A percentile compares a stretch with the other conserved stretches of the same genome.
Conservation (phyloP, 371 early-diverging fungal genomes). For the Mucor irregularis region DNA sequence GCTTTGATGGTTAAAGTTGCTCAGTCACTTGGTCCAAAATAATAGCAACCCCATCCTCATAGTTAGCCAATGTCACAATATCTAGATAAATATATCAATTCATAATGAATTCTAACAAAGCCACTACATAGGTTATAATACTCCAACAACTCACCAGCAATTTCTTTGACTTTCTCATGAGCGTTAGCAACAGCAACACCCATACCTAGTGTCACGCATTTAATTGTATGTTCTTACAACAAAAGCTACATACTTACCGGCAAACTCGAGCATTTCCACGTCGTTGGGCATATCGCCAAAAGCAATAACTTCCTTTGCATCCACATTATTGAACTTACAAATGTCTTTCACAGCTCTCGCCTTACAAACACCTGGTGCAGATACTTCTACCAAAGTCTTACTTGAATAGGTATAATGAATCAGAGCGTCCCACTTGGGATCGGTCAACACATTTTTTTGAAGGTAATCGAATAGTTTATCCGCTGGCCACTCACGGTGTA, state of each 20-base stretch:
- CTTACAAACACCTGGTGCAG: conserved; percentile 54
- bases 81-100: conserved; percentile 10
- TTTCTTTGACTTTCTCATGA: conserved; percentile 32
- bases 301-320: conserved; percentile 39
- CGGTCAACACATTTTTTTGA: conserved; percentile 27
- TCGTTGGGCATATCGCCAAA: conserved; percentile 64
- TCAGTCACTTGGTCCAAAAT: conserved; percentile 32
- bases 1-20: conserved; percentile 10
- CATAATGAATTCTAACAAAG: background rate
- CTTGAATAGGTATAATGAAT: conserved; percentile 47
- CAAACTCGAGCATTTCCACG: conserved; percentile 52
- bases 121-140: background rate
- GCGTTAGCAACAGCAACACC: conserved; percentile 48
- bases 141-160: conserved; percentile 30
- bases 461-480: conserved; percentile 25
- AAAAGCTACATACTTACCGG: conserved; percentile 28
- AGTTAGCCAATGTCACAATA: conserved; percentile 27
- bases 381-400: conserved; percentile 51
- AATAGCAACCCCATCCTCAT: conserved; percentile 38
- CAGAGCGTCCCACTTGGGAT: conserved; percentile 23
- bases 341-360: conserved; percentile 44
- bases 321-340: conserved; percentile 29
- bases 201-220: conserved; percentile 11
- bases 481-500: conserved; percentile 36
- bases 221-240: background rate